These are phyloP conservation scores for Solanum hybrid DNA, from an alignment of 305 asterid species.

Conservation along the genomic window DNA sequence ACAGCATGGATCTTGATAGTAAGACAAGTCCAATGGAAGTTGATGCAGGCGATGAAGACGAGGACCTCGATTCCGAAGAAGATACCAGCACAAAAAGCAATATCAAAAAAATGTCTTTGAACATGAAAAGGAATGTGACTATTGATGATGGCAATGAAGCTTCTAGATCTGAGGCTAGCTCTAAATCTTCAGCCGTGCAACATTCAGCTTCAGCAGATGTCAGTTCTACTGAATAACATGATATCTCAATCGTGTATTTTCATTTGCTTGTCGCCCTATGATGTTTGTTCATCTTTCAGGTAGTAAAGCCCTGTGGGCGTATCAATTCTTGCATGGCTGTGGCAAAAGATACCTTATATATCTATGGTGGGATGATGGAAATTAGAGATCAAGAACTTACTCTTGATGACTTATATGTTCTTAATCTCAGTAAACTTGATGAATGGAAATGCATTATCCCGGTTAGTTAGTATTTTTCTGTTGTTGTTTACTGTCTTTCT, in stretches of 20 bases:
- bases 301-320: conserved; percentile 91
- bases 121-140: conserved; percentile 35
- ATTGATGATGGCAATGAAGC: conserved; percentile 28
- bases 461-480: conserved; percentile 36
- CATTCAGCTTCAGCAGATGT: conserved; percentile 69
- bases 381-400: conserved; percentile 81
- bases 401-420: conserved; percentile 77
- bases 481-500: background rate
- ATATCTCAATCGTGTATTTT: conserved; percentile 1
- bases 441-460: conserved; percentile 89
- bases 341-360: conserved; percentile 75
- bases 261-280: conserved; percentile 5
- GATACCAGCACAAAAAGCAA: conserved; percentile 33
- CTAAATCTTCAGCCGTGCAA: conserved; percentile 41
- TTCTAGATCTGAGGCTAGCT: conserved; percentile 35
- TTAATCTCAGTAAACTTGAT: conserved; percentile 88
- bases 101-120: conserved; percentile 41
- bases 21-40: conserved; percentile 26
- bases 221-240: conserved; percentile 15
- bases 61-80: conserved; percentile 43
- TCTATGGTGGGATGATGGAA: conserved; percentile 97
- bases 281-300: conserved; percentile 36
- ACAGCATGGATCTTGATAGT: conserved; percentile 27
- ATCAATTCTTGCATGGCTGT: conserved; percentile 83
- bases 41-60: conserved; percentile 39